phyloP scores from a whole-genome alignment of 2,329 filamentous ascomycete genomes.

The Aspergillus glaucus region DNA sequence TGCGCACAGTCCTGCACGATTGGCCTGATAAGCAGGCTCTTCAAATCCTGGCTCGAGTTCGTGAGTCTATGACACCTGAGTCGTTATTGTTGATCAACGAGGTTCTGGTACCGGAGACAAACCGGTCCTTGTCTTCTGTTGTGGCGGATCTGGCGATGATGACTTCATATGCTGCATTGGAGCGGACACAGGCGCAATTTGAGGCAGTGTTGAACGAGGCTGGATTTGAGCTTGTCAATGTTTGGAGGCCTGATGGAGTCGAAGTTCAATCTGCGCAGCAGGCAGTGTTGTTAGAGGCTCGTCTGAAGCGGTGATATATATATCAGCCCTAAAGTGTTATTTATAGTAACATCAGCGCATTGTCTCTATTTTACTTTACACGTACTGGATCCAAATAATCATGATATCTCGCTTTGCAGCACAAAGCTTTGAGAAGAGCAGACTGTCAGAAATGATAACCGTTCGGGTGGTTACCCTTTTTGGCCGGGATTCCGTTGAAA shows the following conservation, averaged over 20 bases:
- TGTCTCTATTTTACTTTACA: too few relatives aligned
- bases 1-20: constrained; percentile 19
- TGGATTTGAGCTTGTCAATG: constrained; percentile 4
- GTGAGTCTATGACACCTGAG: constrained; percentile 15
- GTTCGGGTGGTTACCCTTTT: too few relatives aligned
- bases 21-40: constrained; percentile 13
- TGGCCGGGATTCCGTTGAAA: too few relatives aligned
- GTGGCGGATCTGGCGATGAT: constrained; percentile 13
- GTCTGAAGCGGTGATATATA: too few relatives aligned
- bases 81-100: constrained; percentile 23
- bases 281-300: too few relatives aligned
- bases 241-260: not conserved
- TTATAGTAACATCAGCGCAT: too few relatives aligned
- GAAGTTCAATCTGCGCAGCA: not conserved
- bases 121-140: constrained; percentile 6
- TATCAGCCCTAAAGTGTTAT: too few relatives aligned
- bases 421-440: too few relatives aligned
- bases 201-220: constrained; percentile 10
- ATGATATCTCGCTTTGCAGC: too few relatives aligned
- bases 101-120: constrained; percentile 16
- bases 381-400: too few relatives aligned
- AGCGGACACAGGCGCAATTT: constrained; percentile 19
- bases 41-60: constrained; percentile 13
- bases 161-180: constrained; percentile 10
- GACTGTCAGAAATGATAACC: too few relatives aligned